Evolutionary conservation across 1,284 basidiomycete species (phyloP), one percentile per base, ranked within the genome.

Genomic region (Austropuccinia psidii): DNA sequence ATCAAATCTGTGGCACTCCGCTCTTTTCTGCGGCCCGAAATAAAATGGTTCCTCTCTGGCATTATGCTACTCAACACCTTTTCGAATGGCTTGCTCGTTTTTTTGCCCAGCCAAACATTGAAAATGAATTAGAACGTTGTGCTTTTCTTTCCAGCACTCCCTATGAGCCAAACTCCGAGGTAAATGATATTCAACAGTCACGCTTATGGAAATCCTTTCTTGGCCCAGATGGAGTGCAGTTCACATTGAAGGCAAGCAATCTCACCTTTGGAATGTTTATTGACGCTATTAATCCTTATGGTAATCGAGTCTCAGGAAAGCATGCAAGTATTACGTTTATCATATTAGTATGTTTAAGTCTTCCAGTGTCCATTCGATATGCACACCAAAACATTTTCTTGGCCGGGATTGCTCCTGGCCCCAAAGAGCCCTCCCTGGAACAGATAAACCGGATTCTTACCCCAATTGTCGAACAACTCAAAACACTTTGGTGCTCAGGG

Each of bases 341-440:
- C 1, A 29, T 70, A 4, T 35, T 70, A 43, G 55, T 60, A 33
- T 55, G 49, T 24, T 67, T 41, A n/a, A 50, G 45, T 19, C 54
- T 77, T 17, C 67, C 81, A 31, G 80, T 60, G 0, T 39, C 76
- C 1, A 35, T 81, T 17, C 79, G 82, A 0, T 80, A 80, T 69
- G 75, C 77, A 27, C 52, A 75, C 0, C 80, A 83, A 61, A 82
- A 83, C 55, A 76, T 83, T n/a, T 83, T 78, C 68, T 76, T 83
- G 9, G 80, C 79, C 4, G 81, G 81, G 1, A 75, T 83, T 19
- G 79, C 79, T 80, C 82, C 79, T 21, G 77, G 78, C 1, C 78
- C 76, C 9, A 31, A 55, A 11, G 76, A 78, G 37, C 77, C 75
- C 4, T 57, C 45, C 0, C 35, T 70, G 2, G 52, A 76, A 8